These are phyloP conservation scores for Colletotrichum simmondsii DNA, from an alignment of 2,329 filamentous ascomycete species.

Conservation along the genomic window DNA sequence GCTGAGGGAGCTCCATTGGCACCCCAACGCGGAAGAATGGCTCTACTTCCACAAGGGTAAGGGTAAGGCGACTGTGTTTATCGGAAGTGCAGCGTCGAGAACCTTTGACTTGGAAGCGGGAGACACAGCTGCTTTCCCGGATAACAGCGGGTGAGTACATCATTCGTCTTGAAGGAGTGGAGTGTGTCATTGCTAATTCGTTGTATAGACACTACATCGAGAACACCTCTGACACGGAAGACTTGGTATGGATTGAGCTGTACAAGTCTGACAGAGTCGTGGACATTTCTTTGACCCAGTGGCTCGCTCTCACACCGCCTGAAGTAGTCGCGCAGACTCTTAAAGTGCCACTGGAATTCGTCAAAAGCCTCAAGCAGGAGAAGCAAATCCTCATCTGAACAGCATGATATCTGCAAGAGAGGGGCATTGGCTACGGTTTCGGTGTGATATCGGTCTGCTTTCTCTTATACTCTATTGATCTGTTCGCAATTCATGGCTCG, in stretches of 20 bases:
- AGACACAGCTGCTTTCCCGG: slow-evolving; percentile 76
- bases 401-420: background rate
- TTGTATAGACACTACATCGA: slow-evolving; percentile 71
- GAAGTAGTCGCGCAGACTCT: slow-evolving; percentile 70
- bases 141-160: slow-evolving; percentile 63
- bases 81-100: slow-evolving; percentile 67
- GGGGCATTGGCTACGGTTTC: background rate
- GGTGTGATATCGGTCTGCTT: background rate
- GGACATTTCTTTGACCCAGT: slow-evolving; percentile 75
- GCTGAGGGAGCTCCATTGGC: slow-evolving; percentile 76
- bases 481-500: background rate
- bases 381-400: slow-evolving; percentile 65
- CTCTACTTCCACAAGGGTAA: slow-evolving; percentile 75
- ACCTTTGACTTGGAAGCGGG: slow-evolving; percentile 76
- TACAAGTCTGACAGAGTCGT: slow-evolving; percentile 75
- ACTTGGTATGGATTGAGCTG: slow-evolving; percentile 75
- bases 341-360: slow-evolving; percentile 67
- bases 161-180: background rate
- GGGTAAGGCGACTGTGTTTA: slow-evolving; percentile 73
- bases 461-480: background rate
- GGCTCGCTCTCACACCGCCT: slow-evolving; percentile 74
- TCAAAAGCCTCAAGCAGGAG: slow-evolving; percentile 69
- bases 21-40: slow-evolving; percentile 78
- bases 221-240: slow-evolving; percentile 72
- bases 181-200: background rate